Evolutionary conservation across 345 rosid species (phyloP).

Genomic region (Eucalyptus pumila): DNA sequence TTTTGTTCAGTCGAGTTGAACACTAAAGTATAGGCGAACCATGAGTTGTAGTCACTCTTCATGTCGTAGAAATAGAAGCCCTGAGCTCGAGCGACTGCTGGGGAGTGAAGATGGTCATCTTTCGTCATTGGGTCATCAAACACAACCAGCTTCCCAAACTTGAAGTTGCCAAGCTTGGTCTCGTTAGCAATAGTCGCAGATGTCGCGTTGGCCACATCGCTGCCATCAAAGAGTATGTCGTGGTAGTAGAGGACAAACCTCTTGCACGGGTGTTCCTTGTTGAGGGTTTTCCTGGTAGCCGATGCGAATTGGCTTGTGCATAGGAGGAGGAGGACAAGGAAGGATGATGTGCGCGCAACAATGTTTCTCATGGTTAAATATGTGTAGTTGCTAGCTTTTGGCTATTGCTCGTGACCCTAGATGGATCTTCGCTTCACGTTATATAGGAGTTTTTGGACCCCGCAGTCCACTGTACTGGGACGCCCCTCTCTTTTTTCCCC

Average conservation of each 20-base stretch:
- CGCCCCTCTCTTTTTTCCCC: background rate
- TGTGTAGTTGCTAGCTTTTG: background rate
- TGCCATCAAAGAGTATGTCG: conserved; percentile 36
- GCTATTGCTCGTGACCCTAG: background rate
- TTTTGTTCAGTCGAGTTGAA: conserved; percentile 43
- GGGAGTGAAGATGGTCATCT: conserved; percentile 16
- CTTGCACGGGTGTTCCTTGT: conserved; percentile 40
- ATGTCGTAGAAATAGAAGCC: conserved; percentile 59
- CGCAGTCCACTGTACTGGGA: background rate
- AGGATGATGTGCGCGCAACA: background rate
- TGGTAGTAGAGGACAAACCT: conserved; percentile 39
- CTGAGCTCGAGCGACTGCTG: conserved; percentile 41
- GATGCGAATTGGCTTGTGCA: conserved; percentile 5
- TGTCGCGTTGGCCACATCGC: conserved; percentile 34
- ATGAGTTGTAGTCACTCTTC: conserved; percentile 26
- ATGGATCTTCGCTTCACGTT: background rate
- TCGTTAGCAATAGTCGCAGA: conserved; percentile 16
- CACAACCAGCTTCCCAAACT: conserved; percentile 36
- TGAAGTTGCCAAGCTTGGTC: conserved; percentile 24
- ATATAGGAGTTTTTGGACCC: background rate
- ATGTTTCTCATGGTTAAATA: background rate
- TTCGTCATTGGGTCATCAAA: conserved; percentile 51
- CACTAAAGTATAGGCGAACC: conserved; percentile 51
- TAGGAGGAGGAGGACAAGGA: conserved; percentile 7
- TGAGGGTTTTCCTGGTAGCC: background rate